A percentile compares a stretch with the other conserved stretches of the same genome.
Evolutionary conservation across 257 asterid species (phyloP).

Genomic region (Cordia subcordata): DNA sequence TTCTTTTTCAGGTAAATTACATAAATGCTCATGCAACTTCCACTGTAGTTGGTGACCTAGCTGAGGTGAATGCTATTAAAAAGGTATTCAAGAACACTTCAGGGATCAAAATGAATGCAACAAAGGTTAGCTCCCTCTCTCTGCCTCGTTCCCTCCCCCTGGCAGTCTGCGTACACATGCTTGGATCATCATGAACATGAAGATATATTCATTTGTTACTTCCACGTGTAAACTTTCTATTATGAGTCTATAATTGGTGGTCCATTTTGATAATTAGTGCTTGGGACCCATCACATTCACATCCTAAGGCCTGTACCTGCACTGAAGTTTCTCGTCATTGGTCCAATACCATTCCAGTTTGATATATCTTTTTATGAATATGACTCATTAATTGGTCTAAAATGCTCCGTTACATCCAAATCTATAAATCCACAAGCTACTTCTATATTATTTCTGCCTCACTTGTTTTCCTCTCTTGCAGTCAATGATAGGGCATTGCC

Average conservation of each 20-base stretch:
- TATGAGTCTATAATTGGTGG: not conserved
- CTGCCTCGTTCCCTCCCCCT: constrained; percentile 1
- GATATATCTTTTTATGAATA: no score
- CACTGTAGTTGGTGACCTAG: constrained; percentile 84
- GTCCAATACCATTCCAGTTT: no score
- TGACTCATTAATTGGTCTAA: no score
- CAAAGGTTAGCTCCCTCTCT: constrained; percentile 48
- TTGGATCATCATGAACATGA: not conserved
- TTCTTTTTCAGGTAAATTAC: constrained; percentile 74
- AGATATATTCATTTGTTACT: not conserved
- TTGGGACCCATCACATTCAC: no score
- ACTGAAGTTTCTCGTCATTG: no score
- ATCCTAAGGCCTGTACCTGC: no score
- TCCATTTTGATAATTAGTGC: not conserved
- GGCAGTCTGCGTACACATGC: not conserved
- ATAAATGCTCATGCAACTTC: constrained; percentile 97
- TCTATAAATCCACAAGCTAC: no score
- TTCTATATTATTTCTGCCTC: no score
- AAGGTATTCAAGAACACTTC: constrained; percentile 83
- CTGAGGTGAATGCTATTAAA: constrained; percentile 87
- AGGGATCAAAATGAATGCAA: constrained; percentile 79
- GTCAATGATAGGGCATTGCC: constrained; percentile 98
- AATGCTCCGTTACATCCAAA: no score
- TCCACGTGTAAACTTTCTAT: not conserved
- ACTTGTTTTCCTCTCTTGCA: constrained; percentile 25